Evolutionary conservation across 2,329 filamentous ascomycete species (phyloP), one percentile per base, ranked within the genome.

Genomic region (Arthrobotrys megalospora): DNA sequence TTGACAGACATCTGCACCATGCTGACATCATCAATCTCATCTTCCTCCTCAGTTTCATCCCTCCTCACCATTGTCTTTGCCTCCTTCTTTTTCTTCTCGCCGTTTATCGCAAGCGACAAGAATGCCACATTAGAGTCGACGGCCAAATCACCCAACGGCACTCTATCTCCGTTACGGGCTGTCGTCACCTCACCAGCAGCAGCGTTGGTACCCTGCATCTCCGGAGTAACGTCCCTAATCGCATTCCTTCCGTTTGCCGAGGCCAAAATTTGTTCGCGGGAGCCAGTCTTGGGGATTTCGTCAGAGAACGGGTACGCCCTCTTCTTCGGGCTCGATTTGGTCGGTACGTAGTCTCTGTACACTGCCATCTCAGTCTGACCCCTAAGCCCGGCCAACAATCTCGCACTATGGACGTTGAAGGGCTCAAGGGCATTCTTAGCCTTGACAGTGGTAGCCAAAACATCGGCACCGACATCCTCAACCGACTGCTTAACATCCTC

Each of bases 251-350:
- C n/a, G 11, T 64, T 68, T 16, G 55, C 55, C 7, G 52, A 53
- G 28, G 50, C 28, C 24, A 82, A 66, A 36, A 82, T 69, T 21
- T 80, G 80, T 6, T 87, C 86, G 80, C 86, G 86, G 0, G 86
- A 80, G 28, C 85, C 85, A 0, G 96, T 98, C 28, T 91, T 90
- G 2, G 96, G 96, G 0, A 99, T 87, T 1, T 88, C 86, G 0
- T 89, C 92, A 0, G 93, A 92, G 82, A 93, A 97, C n/a, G 89
- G 87, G 84, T 98, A 99, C 65, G 90, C 87, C 34, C 88, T 86
- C 85, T 94, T 96, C 82, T 92, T 90, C 0, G 96, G 96, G 0
- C 96, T 98, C 55, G 91, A 88, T 64, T 96, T 95, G 0, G 96
- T 98, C 0, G 92, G 89, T 43, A 89, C 87, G 84, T 98, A 98